Percentiles rank a stretch among this genome's conserved stretches.
Evolutionary conservation across 768 basidiomycete species (phyloP).

Genomic region (Floccularia luteovirens): DNA sequence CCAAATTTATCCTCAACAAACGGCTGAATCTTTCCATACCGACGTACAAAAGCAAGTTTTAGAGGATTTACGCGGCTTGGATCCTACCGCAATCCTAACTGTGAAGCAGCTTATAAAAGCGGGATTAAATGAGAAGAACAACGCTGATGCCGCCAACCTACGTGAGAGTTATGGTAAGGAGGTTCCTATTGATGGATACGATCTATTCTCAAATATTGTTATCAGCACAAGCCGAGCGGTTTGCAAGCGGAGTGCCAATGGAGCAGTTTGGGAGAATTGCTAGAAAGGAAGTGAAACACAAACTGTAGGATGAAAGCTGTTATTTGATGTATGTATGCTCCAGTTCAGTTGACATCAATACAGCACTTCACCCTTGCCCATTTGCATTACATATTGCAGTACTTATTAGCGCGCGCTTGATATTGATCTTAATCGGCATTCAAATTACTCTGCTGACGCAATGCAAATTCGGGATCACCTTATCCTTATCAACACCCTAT

Average conservation of each 20-base stretch:
- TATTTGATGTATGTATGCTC: neutral
- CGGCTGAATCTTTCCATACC: constrained; percentile 43
- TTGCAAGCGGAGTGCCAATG: constrained; percentile 51
- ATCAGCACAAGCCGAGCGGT: constrained; percentile 54
- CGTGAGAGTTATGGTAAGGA: constrained; percentile 55
- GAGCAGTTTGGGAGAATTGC: constrained; percentile 50
- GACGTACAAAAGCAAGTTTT: constrained; percentile 42
- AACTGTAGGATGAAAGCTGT: constrained; percentile 27
- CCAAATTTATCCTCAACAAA: constrained; percentile 50
- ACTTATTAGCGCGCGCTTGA: too few species aligned
- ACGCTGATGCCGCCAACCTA: constrained; percentile 56
- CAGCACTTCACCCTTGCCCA: too few species aligned
- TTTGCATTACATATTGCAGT: too few species aligned
- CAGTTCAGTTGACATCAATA: neutral
- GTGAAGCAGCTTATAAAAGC: constrained; percentile 47
- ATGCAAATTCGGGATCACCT: too few species aligned
- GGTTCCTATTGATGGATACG: neutral
- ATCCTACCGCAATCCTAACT: constrained; percentile 41
- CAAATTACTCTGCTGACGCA: too few species aligned
- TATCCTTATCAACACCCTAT: too few species aligned
- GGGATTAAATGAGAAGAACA: constrained; percentile 53
- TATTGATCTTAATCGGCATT: too few species aligned
- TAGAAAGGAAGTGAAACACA: constrained; percentile 59
- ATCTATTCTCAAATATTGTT: constrained; percentile 1
- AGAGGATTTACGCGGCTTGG: constrained; percentile 50